phyloP scores from a whole-genome alignment of 2,329 filamentous ascomycete genomes.

The Colletotrichum eremochloae region DNA sequence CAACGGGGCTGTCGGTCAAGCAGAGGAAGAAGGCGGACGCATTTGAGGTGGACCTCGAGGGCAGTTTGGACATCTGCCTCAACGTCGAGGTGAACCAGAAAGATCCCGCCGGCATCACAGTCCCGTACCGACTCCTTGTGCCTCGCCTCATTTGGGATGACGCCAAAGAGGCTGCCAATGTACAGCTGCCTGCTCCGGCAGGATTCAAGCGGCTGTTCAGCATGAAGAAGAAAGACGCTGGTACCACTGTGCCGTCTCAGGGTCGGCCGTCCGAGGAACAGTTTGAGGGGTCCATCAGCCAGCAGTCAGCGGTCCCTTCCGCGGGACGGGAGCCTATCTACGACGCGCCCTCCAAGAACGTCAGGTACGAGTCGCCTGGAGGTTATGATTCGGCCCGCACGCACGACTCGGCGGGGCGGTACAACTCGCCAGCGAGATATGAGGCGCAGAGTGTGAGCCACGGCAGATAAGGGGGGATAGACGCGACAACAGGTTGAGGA shows the following conservation, averaged over 20 bases:
- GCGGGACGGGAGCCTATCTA: constrained; percentile 38
- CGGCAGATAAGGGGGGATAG: constrained; percentile 18
- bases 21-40: constrained; percentile 67
- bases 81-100: constrained; percentile 90
- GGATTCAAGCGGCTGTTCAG: constrained; percentile 62
- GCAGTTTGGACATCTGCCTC: constrained; percentile 86
- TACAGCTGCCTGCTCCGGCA: constrained; percentile 48
- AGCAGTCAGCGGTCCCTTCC: constrained; percentile 22
- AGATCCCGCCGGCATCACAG: constrained; percentile 89
- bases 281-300: constrained; percentile 4
- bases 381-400: constrained; percentile 31
- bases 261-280: constrained; percentile 28
- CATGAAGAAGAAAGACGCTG: constrained; percentile 51
- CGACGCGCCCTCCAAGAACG: constrained; percentile 25
- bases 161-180: constrained; percentile 45
- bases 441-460: constrained; percentile 25
- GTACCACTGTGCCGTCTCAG: constrained; percentile 15
- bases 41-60: constrained; percentile 80
- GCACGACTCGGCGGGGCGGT: constrained; percentile 27
- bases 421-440: constrained; percentile 31
- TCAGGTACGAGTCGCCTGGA: constrained; percentile 31
- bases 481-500: constrained; percentile 8
- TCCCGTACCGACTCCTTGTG: constrained; percentile 87
- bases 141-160: constrained; percentile 77
- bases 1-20: constrained; percentile 76